Conservation (phyloP, 192 early-diverging fungal genomes). For the Dispira simplex region DNA sequence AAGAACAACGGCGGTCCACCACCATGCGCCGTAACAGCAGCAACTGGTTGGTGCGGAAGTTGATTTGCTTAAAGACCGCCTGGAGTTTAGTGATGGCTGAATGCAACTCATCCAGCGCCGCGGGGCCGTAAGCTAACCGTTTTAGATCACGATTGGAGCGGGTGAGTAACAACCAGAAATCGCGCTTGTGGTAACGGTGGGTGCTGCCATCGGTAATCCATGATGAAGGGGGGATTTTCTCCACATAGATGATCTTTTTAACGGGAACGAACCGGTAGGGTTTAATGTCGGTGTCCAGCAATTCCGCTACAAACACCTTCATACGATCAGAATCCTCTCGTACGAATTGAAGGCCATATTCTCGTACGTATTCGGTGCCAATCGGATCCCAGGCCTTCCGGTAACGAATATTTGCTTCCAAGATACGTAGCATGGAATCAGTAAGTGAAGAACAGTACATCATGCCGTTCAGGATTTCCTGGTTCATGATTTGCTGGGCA, state of each 20-base stretch:
- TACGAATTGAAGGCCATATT: constrained; percentile 9
- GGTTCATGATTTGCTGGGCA: constrained; percentile 11
- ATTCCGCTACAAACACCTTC: constrained; percentile 2
- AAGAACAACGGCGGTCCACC: neutral
- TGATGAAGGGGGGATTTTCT: neutral
- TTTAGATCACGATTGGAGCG: neutral
- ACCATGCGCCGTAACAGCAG: constrained; percentile 7
- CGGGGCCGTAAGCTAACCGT: neutral
- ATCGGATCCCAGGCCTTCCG: constrained; percentile 6
- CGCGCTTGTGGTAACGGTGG: neutral
- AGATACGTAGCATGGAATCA: neutral
- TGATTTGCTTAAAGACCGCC: neutral
- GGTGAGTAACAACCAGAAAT: constrained; percentile 10
- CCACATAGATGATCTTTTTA: constrained; percentile 2
- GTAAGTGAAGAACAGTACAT: neutral
- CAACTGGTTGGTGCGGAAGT: constrained; percentile 11
- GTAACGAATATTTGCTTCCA: constrained; percentile 3
- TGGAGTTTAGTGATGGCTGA: neutral
- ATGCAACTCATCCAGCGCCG: neutral
- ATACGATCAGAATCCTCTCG: constrained; percentile 6
- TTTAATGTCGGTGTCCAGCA: neutral
- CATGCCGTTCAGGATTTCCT: constrained; percentile 1
- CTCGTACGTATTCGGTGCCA: constrained; percentile 11
- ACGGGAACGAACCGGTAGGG: constrained; percentile 8
- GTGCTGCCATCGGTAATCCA: neutral